Percentiles rank a stretch among this genome's conserved stretches.
Evolutionary conservation across 2,329 filamentous ascomycete species (phyloP).

Genomic region (Fusarium virguliforme): DNA sequence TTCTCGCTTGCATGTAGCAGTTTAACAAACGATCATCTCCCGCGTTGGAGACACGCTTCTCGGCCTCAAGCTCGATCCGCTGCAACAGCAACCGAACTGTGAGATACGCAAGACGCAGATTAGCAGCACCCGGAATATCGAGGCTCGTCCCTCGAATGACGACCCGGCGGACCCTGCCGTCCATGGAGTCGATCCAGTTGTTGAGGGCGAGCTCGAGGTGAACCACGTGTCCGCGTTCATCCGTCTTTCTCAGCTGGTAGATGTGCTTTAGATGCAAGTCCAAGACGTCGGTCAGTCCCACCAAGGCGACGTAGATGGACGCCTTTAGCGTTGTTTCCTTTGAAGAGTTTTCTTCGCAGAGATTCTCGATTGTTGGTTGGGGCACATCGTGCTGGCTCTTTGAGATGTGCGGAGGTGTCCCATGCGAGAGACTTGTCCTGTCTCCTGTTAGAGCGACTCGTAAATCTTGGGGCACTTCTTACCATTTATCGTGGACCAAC

Average conservation of each 20-base stretch:
- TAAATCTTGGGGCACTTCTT: slow-evolving; percentile 19
- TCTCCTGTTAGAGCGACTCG: slow-evolving; percentile 9
- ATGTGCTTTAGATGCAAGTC: slow-evolving; percentile 54
- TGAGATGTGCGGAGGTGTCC: slow-evolving; percentile 67
- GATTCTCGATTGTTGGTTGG: slow-evolving; percentile 57
- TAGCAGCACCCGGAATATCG: slow-evolving; percentile 63
- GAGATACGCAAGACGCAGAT: slow-evolving; percentile 67
- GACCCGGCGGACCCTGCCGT: slow-evolving; percentile 57
- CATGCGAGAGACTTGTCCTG: slow-evolving; percentile 69
- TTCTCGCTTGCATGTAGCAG: slow-evolving; percentile 60
- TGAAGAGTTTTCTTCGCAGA: slow-evolving; percentile 48
- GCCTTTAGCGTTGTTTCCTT: slow-evolving; percentile 49
- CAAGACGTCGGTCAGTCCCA: slow-evolving; percentile 61
- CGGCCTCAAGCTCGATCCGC: slow-evolving; percentile 63
- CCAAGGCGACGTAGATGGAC: slow-evolving; percentile 63
- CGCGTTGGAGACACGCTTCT: slow-evolving; percentile 50
- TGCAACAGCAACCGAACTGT: slow-evolving; percentile 64
- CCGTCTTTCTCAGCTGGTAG: slow-evolving; percentile 54
- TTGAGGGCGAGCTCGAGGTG: slow-evolving; percentile 59
- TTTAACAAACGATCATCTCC: slow-evolving; percentile 49
- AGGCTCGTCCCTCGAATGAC: slow-evolving; percentile 62
- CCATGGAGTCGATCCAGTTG: slow-evolving; percentile 63
- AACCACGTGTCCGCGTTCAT: slow-evolving; percentile 46
- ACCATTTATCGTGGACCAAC: slow-evolving; percentile 71
- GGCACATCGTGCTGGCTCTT: slow-evolving; percentile 66